Percentiles rank a stretch among this genome's conserved stretches.
Evolutionary conservation across 306 rosid species (phyloP).

Genomic region (Lagenaria siceraria): DNA sequence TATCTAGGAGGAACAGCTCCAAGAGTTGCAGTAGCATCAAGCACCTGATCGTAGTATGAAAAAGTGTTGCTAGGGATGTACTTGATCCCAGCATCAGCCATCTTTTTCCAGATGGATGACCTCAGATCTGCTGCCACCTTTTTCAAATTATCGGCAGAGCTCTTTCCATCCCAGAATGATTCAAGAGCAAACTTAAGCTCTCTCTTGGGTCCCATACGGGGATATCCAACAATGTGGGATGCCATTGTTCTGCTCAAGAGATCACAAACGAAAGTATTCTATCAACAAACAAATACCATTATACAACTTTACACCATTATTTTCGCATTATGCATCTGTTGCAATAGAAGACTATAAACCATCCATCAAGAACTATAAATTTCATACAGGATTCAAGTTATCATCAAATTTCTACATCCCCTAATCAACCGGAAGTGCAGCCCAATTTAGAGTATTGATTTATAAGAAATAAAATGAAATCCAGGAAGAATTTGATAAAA

Average conservation of each 20-base stretch:
- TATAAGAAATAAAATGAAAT: neutral
- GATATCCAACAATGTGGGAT: slow-evolving; percentile 79
- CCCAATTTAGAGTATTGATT: neutral
- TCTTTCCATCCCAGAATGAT: slow-evolving; percentile 80
- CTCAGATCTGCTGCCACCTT: slow-evolving; percentile 50
- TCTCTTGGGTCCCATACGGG: slow-evolving; percentile 85
- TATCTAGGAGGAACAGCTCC: slow-evolving; percentile 78
- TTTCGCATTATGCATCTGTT: neutral
- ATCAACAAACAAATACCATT: neutral
- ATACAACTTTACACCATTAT: neutral
- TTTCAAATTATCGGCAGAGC: slow-evolving; percentile 43
- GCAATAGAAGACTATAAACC: neutral
- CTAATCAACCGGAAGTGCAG: neutral
- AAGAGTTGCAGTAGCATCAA: slow-evolving; percentile 69
- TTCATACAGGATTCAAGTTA: neutral
- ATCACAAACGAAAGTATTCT: neutral
- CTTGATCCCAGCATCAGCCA: slow-evolving; percentile 54
- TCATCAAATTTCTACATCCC: neutral
- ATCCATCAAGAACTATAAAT: neutral
- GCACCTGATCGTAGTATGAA: slow-evolving; percentile 73
- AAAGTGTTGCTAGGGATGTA: slow-evolving; percentile 75
- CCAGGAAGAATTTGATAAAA: neutral
- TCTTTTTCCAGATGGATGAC: slow-evolving; percentile 68
- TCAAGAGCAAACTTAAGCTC: slow-evolving; percentile 67
- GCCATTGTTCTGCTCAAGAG: slow-evolving; percentile 42